Evolutionary conservation across 176 grass and related monocot genomes (phyloP).

Genomic region (Hordeum marinum): DNA sequence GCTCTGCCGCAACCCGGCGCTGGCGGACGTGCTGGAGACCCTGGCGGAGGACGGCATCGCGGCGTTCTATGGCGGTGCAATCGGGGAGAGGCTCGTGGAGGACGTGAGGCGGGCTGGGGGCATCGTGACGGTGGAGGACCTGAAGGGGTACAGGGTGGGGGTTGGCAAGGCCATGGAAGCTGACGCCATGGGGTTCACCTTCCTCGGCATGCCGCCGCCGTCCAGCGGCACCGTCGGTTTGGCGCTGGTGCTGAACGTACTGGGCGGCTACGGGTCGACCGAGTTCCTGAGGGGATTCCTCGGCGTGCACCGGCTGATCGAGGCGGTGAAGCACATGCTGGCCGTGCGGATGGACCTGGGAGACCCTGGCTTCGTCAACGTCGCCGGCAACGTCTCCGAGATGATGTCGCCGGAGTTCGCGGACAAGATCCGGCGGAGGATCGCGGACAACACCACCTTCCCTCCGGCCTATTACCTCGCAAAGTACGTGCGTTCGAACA

Average conservation of each 20-base stretch:
- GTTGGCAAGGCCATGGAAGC: conserved; percentile 38
- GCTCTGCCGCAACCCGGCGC: conserved; percentile 65
- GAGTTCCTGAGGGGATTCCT: conserved; percentile 54
- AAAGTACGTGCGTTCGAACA: conserved; percentile 17
- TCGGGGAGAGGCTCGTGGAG: conserved; percentile 45
- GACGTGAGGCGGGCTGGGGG: conserved; percentile 58
- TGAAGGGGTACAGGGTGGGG: conserved; percentile 50
- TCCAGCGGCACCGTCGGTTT: conserved; percentile 78
- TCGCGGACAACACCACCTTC: conserved; percentile 80
- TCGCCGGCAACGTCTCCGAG: conserved; percentile 37
- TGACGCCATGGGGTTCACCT: conserved; percentile 63
- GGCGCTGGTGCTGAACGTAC: conserved; percentile 71
- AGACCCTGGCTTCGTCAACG: conserved; percentile 66
- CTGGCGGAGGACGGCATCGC: conserved; percentile 42
- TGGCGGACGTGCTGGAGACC: conserved; percentile 48
- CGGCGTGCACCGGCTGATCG: conserved; percentile 68
- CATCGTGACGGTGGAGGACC: conserved; percentile 50
- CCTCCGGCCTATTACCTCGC: conserved; percentile 64
- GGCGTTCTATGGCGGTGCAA: conserved; percentile 58
- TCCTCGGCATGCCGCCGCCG: conserved; percentile 89
- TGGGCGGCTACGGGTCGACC: conserved; percentile 60
- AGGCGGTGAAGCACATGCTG: conserved; percentile 83
- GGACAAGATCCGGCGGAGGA: conserved; percentile 36
- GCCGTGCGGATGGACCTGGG: conserved; percentile 70
- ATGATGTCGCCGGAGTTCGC: conserved; percentile 70